These are phyloP conservation scores for Heterobasidion irregulare DNA, from an alignment of 1,284 basidiomycete species.

Conservation along the genomic window DNA sequence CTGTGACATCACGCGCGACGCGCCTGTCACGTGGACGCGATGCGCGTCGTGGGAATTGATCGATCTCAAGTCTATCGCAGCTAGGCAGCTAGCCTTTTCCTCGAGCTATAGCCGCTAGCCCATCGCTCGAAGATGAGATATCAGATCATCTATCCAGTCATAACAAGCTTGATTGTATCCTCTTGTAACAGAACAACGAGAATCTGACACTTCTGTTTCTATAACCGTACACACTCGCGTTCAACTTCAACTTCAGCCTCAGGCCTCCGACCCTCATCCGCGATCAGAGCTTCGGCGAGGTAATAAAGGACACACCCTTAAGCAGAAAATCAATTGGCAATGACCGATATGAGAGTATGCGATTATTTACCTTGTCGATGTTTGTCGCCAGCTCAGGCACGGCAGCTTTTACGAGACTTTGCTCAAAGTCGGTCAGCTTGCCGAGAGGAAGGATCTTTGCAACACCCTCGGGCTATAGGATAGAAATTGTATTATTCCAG, in stretches of 20 bases:
- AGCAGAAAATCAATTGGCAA: neutral
- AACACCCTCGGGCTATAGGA: slow-evolving; percentile 64
- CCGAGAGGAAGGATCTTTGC: slow-evolving; percentile 77
- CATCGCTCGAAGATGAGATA: too few species aligned
- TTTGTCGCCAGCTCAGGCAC: slow-evolving; percentile 76
- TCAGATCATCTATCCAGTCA: too few species aligned
- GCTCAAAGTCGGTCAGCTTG: slow-evolving; percentile 63
- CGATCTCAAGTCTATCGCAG: too few species aligned
- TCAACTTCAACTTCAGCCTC: neutral
- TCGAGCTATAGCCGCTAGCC: too few species aligned
- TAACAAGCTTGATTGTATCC: neutral
- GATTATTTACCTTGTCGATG: slow-evolving; percentile 55
- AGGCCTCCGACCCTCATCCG: neutral
- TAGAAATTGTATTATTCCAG: slow-evolving; percentile 3
- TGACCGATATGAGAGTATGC: neutral
- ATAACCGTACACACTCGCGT: neutral
- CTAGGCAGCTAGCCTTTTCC: too few species aligned
- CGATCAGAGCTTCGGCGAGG: neutral
- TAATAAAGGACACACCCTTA: neutral
- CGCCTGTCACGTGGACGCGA: too few species aligned
- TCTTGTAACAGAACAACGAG: neutral
- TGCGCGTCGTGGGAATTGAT: too few species aligned
- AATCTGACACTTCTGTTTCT: neutral
- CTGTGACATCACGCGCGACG: too few species aligned
- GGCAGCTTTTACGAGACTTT: slow-evolving; percentile 69